These are phyloP conservation scores for Vitis amurensis DNA, from an alignment of 164 flowering plant genomes.

Conservation along the genomic window DNA sequence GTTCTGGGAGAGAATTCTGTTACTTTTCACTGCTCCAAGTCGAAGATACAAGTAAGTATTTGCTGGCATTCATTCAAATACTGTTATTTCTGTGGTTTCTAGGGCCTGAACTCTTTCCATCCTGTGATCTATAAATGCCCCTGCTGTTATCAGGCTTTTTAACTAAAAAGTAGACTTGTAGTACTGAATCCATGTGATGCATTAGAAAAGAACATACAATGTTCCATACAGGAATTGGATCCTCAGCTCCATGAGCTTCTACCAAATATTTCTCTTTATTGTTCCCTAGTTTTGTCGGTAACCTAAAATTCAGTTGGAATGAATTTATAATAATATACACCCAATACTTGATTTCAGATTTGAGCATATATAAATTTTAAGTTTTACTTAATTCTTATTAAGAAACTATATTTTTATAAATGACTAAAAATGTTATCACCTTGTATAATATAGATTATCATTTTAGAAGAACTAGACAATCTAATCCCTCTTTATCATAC, in stretches of 20 bases:
- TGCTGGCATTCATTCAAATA: background rate
- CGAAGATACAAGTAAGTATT: slow-evolving; percentile 82
- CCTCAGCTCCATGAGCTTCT: too few relatives aligned
- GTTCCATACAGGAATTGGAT: too few relatives aligned
- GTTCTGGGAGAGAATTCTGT: slow-evolving; percentile 90
- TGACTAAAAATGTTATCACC: background rate
- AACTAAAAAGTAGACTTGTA: background rate
- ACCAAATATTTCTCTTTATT: too few relatives aligned
- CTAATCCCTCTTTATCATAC: slow-evolving; percentile 2
- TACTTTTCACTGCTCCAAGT: slow-evolving; percentile 94
- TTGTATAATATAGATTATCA: background rate
- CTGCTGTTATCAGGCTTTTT: background rate
- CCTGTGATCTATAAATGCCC: background rate
- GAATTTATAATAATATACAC: too few relatives aligned
- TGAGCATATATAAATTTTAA: background rate
- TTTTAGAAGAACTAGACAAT: background rate
- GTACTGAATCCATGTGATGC: background rate
- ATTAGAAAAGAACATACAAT: too few relatives aligned
- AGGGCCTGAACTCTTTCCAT: background rate
- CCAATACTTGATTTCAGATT: too few relatives aligned
- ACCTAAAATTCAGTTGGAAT: background rate
- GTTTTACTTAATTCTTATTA: background rate
- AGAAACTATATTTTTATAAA: background rate
- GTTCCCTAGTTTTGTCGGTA: background rate
- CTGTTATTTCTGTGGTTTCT: background rate